Percentiles rank a stretch among this genome's conserved stretches.
Evolutionary conservation across 345 rosid species (phyloP).

Genomic region (Linum usitatissimum): DNA sequence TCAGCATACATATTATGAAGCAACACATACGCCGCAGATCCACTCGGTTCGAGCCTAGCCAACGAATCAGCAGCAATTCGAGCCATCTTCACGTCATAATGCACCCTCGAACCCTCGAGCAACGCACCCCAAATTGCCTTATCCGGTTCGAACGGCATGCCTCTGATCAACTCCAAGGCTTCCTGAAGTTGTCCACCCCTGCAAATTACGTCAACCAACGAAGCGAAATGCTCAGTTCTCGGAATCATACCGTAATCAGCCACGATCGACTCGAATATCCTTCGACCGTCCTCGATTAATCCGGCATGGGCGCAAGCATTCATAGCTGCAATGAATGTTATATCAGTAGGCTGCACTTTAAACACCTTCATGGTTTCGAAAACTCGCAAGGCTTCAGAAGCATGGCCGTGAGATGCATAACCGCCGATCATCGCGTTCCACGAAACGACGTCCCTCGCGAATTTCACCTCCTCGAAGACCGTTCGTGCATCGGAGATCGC

Average conservation of each 20-base stretch:
- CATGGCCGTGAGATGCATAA: conserved; percentile 58
- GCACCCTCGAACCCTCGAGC: conserved; percentile 50
- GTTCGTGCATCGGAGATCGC: conserved; percentile 37
- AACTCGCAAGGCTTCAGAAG: conserved; percentile 42
- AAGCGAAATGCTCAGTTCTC: conserved; percentile 53
- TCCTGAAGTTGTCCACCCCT: conserved; percentile 50
- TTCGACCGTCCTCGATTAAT: conserved; percentile 46
- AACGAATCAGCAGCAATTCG: conserved; percentile 57
- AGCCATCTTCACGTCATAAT: conserved; percentile 44
- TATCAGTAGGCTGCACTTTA: conserved; percentile 41
- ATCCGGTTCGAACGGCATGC: conserved; percentile 58
- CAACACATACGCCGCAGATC: conserved; percentile 55
- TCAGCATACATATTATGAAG: conserved; percentile 60
- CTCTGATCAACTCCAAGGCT: conserved; percentile 41
- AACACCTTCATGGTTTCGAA: conserved; percentile 39
- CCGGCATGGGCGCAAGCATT: conserved; percentile 63
- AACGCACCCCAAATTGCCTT: conserved; percentile 75
- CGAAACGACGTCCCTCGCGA: conserved; percentile 44
- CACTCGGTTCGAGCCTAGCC: conserved; percentile 54
- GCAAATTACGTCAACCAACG: conserved; percentile 44
- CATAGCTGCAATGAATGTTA: conserved; percentile 59
- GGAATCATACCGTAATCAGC: conserved; percentile 40
- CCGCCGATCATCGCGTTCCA: conserved; percentile 93
- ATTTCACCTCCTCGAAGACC: conserved; percentile 38
- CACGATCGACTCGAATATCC: conserved; percentile 43